Conservation (phyloP, 768 basidiomycete genomes). For the Fomitopsis pulvina region DNA sequence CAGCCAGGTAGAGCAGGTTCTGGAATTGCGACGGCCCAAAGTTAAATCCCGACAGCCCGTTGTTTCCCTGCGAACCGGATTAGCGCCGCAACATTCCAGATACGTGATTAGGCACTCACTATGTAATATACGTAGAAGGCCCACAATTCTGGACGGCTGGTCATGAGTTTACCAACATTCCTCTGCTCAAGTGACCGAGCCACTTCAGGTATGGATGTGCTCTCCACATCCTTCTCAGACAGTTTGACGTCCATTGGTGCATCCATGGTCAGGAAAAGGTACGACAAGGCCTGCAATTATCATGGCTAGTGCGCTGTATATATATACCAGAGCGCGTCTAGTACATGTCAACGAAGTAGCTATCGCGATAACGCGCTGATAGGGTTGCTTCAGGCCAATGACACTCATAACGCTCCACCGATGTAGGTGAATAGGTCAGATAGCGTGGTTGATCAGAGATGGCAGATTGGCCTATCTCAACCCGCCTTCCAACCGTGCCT, state of each 20-base stretch:
- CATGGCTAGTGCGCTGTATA: not conserved
- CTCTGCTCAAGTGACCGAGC: not conserved
- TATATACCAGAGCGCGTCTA: not conserved
- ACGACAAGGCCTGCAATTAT: not conserved
- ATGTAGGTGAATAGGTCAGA: too few species aligned
- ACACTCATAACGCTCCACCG: too few species aligned
- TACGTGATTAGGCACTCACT: conserved; percentile 11
- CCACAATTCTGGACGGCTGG: conserved; percentile 37
- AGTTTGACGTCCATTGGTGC: conserved; percentile 4
- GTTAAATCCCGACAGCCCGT: conserved; percentile 62
- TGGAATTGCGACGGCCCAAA: conserved; percentile 74
- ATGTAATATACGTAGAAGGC: conserved; percentile 26
- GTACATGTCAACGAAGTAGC: not conserved
- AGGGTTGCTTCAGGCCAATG: not conserved
- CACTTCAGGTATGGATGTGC: not conserved
- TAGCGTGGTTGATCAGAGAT: too few species aligned
- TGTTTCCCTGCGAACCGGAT: conserved; percentile 42
- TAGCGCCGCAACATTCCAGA: not conserved
- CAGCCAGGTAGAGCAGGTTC: conserved; percentile 66
- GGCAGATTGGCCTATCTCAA: too few species aligned
- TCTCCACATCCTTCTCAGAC: not conserved
- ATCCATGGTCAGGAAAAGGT: not conserved
- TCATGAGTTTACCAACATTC: conserved; percentile 19
- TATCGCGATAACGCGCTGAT: not conserved
- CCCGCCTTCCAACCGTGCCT: too few species aligned